A percentile compares a stretch with the other conserved stretches of the same genome.
Evolutionary conservation across 1,139 yeast species (phyloP).

Genomic region (Saccharomycopsis crataegensis): DNA sequence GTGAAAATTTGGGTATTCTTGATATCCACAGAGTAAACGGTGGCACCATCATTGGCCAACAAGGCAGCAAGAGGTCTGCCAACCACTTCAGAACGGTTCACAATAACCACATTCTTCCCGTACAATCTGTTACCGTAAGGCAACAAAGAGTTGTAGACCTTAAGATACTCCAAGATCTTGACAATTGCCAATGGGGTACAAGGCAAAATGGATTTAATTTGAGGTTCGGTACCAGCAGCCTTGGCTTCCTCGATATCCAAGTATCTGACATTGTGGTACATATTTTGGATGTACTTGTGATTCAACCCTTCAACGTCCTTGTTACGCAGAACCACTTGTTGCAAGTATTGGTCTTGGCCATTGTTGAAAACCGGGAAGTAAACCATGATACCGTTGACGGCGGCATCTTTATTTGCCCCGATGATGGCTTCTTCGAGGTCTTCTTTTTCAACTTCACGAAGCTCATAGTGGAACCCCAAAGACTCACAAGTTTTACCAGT

Average conservation of each 20-base stretch:
- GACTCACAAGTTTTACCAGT: constrained; percentile 85
- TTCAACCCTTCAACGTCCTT: constrained; percentile 96
- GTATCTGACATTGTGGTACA: constrained; percentile 86
- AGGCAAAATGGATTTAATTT: constrained; percentile 79
- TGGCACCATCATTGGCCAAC: constrained; percentile 95
- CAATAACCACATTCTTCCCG: constrained; percentile 85
- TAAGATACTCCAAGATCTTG: constrained; percentile 82
- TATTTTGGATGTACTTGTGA: constrained; percentile 82
- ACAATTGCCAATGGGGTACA: constrained; percentile 96
- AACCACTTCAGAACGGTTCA: constrained; percentile 91
- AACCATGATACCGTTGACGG: constrained; percentile 91
- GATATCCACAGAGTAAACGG: constrained; percentile 85
- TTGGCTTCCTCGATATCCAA: constrained; percentile 54
- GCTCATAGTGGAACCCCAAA: constrained; percentile 77
- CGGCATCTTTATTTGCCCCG: constrained; percentile 69
- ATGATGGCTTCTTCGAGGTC: constrained; percentile 77
- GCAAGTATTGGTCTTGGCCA: constrained; percentile 89
- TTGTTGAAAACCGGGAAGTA: constrained; percentile 97
- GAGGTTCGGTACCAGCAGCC: constrained; percentile 42
- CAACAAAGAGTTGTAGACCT: constrained; percentile 73
- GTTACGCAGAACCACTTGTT: constrained; percentile 74
- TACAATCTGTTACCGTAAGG: constrained; percentile 87
- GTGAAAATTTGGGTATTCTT: constrained; percentile 86
- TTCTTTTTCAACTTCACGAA: constrained; percentile 68
- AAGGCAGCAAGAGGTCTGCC: constrained; percentile 96